Conservation (phyloP, 495 filamentous ascomycete genomes). For the Annulohypoxylon bovei region DNA sequence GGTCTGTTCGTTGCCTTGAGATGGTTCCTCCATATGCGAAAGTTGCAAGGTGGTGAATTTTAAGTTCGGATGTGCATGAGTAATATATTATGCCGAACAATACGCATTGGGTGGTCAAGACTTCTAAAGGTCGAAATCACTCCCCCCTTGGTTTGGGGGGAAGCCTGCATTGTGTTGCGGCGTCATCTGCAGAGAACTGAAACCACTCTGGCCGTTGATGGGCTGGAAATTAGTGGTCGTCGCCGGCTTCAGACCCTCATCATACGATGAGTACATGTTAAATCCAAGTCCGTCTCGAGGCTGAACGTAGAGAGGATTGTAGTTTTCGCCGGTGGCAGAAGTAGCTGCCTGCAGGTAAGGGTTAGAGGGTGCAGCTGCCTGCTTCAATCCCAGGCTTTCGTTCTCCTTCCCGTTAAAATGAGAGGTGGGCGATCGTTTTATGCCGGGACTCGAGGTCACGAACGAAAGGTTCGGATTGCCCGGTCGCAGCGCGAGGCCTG, state of each 20-base stretch:
- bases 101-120: neutral
- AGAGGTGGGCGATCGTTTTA: conserved; percentile 32
- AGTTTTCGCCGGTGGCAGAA: conserved; percentile 44
- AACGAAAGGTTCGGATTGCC: conserved; percentile 45
- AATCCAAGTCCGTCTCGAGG: conserved; percentile 46
- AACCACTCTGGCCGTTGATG: conserved; percentile 37
- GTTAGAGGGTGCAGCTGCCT: conserved; percentile 35
- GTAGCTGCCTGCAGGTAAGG: conserved; percentile 49
- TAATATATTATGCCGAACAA: neutral
- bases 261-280: conserved; percentile 45
- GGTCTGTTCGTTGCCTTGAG: neutral
- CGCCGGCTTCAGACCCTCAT: conserved; percentile 45
- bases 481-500: conserved; percentile 41
- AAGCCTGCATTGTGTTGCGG: conserved; percentile 14
- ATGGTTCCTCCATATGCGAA: neutral
- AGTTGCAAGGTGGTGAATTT: neutral
- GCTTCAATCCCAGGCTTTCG: conserved; percentile 26
- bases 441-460: conserved; percentile 22
- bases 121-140: conserved; percentile 12
- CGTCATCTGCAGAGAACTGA: conserved; percentile 39
- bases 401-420: conserved; percentile 40
- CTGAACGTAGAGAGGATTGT: conserved; percentile 58
- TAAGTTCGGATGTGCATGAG: neutral
- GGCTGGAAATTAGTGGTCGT: conserved; percentile 41
- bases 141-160: conserved; percentile 15